Evolutionary conservation across 257 asterid genomes (phyloP).

Genomic region (Forsythia viridissima): DNA sequence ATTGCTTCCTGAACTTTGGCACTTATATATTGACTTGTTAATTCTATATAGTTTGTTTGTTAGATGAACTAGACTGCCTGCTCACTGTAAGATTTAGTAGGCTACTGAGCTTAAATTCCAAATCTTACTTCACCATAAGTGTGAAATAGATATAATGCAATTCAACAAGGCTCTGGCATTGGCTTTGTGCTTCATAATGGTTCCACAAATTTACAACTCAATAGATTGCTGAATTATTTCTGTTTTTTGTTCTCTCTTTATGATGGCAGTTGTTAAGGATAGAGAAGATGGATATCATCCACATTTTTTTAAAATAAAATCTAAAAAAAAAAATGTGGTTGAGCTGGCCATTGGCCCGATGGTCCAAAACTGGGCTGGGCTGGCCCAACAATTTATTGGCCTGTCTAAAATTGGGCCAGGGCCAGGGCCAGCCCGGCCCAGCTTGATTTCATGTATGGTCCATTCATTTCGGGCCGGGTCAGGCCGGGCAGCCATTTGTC

Average conservation of each 20-base stretch:
- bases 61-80: background rate
- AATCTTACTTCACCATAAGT: background rate
- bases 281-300: background rate
- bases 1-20: constrained; percentile 13
- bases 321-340: no score
- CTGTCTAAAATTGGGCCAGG: no score
- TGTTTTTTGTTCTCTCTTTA: background rate
- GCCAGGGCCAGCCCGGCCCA: no score
- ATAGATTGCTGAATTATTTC: background rate
- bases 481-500: no score
- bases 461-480: no score
- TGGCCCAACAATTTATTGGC: no score
- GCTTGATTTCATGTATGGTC: no score
- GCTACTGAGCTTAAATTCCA: background rate
- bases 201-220: background rate
- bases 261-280: background rate
- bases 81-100: background rate
- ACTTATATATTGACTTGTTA: constrained; percentile 1
- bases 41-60: background rate
- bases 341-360: no score
- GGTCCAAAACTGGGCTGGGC: no score
- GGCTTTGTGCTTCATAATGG: background rate
- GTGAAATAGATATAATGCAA: background rate
- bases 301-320: no score
- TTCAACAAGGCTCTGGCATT: constrained; percentile 10